phyloP scores from a whole-genome alignment of 176 grass and related monocot genomes.

The Aegilops umbellulata region DNA sequence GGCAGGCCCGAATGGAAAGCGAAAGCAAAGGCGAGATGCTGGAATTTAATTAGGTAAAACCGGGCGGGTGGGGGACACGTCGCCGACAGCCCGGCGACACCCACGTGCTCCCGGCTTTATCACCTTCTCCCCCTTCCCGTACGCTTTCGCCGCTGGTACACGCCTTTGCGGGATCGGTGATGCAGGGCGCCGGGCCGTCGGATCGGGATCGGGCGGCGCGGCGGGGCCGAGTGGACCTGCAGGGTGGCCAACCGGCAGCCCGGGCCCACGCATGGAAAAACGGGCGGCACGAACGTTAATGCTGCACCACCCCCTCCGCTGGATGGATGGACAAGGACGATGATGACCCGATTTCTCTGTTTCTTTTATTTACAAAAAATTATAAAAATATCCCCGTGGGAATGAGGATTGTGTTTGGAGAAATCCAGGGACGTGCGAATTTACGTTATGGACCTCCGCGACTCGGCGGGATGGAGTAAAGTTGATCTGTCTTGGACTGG shows the following conservation, averaged over 20 bases:
- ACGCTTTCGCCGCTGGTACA: background rate
- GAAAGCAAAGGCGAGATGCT: background rate
- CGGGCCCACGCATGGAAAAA: conserved; percentile 8
- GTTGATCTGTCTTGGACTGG: background rate
- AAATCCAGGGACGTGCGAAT: background rate
- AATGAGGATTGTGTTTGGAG: background rate
- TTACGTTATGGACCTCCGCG: background rate
- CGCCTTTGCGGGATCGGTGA: background rate
- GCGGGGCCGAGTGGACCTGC: background rate
- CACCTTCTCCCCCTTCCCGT: background rate
- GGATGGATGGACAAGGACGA: background rate
- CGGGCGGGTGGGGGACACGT: conserved; percentile 6
- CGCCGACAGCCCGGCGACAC: conserved; percentile 32
- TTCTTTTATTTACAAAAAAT: too few species aligned
- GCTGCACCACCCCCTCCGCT: background rate
- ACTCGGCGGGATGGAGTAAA: background rate
- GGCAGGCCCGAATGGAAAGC: background rate
- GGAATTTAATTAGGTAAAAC: background rate
- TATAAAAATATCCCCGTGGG: too few species aligned
- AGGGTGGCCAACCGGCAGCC: conserved; percentile 27
- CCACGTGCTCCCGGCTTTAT: conserved; percentile 32
- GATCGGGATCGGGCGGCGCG: background rate
- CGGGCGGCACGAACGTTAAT: conserved; percentile 2
- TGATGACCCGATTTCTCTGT: background rate
- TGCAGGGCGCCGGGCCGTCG: background rate